These are phyloP conservation scores for Phytophthora litchii DNA, from an alignment of 352 stramenopile genomes.

Conservation along the genomic window DNA sequence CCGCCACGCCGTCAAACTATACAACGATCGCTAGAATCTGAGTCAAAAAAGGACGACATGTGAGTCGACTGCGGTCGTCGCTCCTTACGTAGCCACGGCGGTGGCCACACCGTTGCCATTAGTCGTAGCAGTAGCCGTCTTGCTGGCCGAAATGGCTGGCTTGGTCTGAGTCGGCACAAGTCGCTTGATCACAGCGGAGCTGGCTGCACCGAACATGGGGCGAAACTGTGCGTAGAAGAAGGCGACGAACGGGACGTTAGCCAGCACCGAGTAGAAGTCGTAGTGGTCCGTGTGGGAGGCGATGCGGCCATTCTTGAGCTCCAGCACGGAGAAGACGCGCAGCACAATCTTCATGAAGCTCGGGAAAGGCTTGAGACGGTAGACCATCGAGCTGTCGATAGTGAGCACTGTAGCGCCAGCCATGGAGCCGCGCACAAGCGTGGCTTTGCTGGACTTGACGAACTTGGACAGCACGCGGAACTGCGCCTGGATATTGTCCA, in stretches of 20 bases:
- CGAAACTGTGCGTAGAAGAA: conserved; percentile 86
- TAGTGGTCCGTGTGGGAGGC: conserved; percentile 85
- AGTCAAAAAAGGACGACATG: conserved; percentile 13
- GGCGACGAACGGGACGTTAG: conserved; percentile 76
- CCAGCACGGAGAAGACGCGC: conserved; percentile 82
- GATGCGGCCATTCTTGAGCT: conserved; percentile 84
- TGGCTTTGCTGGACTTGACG: conserved; percentile 77
- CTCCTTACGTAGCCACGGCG: conserved; percentile 40
- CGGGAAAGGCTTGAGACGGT: conserved; percentile 76
- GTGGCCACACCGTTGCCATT: conserved; percentile 17
- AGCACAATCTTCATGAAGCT: conserved; percentile 75
- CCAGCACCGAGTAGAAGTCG: conserved; percentile 83
- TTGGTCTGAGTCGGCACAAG: conserved; percentile 45
- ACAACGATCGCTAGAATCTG: conserved; percentile 2
- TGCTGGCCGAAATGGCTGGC: conserved; percentile 28
- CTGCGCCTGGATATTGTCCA: conserved; percentile 87
- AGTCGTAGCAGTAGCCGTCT: conserved; percentile 7
- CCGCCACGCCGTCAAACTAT: conserved; percentile 30
- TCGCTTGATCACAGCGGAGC: conserved; percentile 74
- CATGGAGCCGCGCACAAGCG: conserved; percentile 85
- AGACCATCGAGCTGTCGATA: conserved; percentile 81
- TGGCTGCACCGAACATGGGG: conserved; percentile 69
- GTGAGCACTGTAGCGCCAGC: conserved; percentile 76
- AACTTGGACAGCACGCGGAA: conserved; percentile 83
- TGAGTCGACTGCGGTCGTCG: not conserved